Conservation (phyloP, 768 basidiomycete genomes). For the Candolleomyces eurysporus region DNA sequence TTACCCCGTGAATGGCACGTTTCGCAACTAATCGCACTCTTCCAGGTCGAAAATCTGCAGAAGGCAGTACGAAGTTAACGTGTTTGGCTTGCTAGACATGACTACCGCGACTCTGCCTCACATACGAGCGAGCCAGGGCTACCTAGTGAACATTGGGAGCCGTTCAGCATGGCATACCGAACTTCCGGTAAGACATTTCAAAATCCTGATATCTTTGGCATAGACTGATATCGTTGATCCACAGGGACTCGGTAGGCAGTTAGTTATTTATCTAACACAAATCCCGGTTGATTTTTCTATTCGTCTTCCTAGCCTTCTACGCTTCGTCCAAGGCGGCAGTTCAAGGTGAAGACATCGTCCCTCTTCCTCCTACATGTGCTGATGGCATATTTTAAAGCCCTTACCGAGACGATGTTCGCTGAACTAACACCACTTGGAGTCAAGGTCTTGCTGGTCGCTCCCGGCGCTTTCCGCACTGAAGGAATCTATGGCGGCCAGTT, state of each 20-base stretch:
- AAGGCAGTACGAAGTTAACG: constrained; percentile 47
- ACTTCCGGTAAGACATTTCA: constrained; percentile 31
- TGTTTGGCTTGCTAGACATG: constrained; percentile 53
- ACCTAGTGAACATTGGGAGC: constrained; percentile 53
- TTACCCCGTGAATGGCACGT: neutral
- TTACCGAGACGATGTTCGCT: constrained; percentile 51
- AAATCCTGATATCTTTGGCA: neutral
- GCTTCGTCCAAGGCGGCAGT: constrained; percentile 60
- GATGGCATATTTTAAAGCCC: constrained; percentile 30
- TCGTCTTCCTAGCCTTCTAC: constrained; percentile 34
- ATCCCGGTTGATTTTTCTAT: neutral
- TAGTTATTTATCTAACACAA: constrained; percentile 5
- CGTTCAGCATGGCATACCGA: constrained; percentile 52
- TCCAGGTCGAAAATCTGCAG: constrained; percentile 30
- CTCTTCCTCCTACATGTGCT: too few species aligned
- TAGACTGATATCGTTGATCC: neutral
- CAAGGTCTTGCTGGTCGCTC: constrained; percentile 55
- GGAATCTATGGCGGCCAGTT: constrained; percentile 45
- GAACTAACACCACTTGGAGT: constrained; percentile 58
- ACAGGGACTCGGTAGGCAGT: constrained; percentile 23
- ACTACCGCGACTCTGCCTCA: constrained; percentile 52
- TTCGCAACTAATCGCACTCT: too few species aligned
- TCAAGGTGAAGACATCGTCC: too few species aligned
- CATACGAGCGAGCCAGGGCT: constrained; percentile 44
- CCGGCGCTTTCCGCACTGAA: constrained; percentile 61